Conservation (phyloP, 2,329 filamentous ascomycete genomes). For the Epichloe hybrida region DNA sequence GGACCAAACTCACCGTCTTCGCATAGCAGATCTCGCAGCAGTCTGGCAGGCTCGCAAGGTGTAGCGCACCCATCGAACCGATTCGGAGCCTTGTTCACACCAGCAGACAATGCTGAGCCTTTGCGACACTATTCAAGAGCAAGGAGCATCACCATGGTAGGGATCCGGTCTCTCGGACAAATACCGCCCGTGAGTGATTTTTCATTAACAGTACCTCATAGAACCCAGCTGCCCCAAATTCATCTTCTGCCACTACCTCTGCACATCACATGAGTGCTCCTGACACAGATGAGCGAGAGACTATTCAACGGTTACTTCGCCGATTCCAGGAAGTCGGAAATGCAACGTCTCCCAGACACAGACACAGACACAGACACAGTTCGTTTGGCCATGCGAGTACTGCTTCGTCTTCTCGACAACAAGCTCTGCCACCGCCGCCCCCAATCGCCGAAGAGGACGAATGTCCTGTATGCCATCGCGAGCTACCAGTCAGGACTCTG, state of each 20-base stretch:
- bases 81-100: conserved; percentile 25
- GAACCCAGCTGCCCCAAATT: conserved; percentile 10
- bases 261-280: conserved; percentile 16
- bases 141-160: conserved; percentile 38
- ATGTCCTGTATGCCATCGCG: conserved; percentile 62
- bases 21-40: conserved; percentile 34
- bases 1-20: conserved; percentile 19
- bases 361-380: conserved; percentile 19
- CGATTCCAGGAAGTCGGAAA: conserved; percentile 7
- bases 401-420: conserved; percentile 24
- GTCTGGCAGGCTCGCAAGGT: conserved; percentile 20
- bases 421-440: conserved; percentile 28
- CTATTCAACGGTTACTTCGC: conserved; percentile 19
- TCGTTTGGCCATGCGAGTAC: conserved; percentile 12
- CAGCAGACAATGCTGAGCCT: conserved; percentile 19
- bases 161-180: conserved; percentile 11
- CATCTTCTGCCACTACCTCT: conserved; percentile 11
- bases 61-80: conserved; percentile 16
- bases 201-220: background rate
- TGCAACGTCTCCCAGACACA: conserved; percentile 12
- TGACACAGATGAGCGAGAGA: conserved; percentile 17
- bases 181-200: background rate
- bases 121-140: conserved; percentile 21
- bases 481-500: conserved; percentile 47
- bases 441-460: conserved; percentile 60